phyloP scores from a whole-genome alignment of 148 eudicot genomes.

The Talinum fruticosum region DNA sequence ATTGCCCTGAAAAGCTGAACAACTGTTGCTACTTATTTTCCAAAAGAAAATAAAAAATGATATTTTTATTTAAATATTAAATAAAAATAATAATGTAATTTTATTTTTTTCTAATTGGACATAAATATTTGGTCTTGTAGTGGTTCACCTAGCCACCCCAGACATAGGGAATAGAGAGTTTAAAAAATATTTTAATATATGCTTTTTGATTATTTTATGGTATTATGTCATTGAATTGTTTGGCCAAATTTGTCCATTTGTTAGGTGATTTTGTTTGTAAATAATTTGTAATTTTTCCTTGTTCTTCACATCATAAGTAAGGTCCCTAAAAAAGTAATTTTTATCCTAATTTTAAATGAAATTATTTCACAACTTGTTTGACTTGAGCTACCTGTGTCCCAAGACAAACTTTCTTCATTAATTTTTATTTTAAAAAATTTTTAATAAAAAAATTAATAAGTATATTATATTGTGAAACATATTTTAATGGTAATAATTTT shows the following conservation, averaged over 20 bases:
- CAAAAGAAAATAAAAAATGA: not conserved
- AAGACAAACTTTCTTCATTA: too few relatives aligned
- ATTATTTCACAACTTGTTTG: too few relatives aligned
- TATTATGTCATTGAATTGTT: not conserved
- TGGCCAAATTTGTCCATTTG: not conserved
- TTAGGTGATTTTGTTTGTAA: not conserved
- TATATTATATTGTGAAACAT: too few relatives aligned
- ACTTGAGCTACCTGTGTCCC: too few relatives aligned
- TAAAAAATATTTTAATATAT: too few relatives aligned
- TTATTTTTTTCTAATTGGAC: not conserved
- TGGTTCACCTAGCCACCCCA: conserved; percentile 6
- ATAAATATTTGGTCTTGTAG: not conserved
- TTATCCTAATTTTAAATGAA: too few relatives aligned
- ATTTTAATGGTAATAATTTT: too few relatives aligned
- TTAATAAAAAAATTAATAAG: too few relatives aligned
- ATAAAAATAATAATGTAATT: not conserved
- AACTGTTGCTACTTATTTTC: not conserved
- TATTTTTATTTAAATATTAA: not conserved
- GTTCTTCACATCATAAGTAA: not conserved
- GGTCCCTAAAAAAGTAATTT: too few relatives aligned
- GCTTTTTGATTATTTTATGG: not conserved
- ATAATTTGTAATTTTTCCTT: not conserved
- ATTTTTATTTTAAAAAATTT: too few relatives aligned
- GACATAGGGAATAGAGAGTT: not conserved
- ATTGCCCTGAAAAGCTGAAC: conserved; percentile 23